Evolutionary conservation across 345 rosid genomes (phyloP).

Genomic region (Litchi chinensis): DNA sequence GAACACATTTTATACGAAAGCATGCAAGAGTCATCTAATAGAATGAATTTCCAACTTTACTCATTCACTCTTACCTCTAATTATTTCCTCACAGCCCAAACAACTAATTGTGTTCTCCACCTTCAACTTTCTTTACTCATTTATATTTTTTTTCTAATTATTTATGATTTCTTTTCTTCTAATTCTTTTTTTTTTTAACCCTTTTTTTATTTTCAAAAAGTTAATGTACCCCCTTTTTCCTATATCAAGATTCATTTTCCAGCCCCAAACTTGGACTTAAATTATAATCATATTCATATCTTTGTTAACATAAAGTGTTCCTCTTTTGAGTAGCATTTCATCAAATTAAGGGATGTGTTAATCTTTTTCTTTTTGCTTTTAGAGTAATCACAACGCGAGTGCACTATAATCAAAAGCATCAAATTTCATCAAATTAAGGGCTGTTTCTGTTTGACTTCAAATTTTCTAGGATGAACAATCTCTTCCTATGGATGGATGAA

Average conservation of each 20-base stretch:
- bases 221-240: not conserved
- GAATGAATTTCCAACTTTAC: not conserved
- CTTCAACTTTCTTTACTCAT: not conserved
- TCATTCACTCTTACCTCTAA: constrained; percentile 17
- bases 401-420: too few relatives aligned
- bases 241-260: not conserved
- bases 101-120: constrained; percentile 35
- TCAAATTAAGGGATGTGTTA: constrained; percentile 5
- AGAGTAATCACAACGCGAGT: not conserved
- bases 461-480: too few relatives aligned
- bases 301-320: not conserved
- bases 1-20: not conserved
- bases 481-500: too few relatives aligned
- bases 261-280: constrained; percentile 4
- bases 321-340: constrained; percentile 2
- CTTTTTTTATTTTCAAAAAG: not conserved
- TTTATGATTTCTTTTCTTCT: not conserved
- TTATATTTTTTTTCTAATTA: constrained; percentile 8
- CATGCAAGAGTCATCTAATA: not conserved
- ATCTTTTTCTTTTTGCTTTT: not conserved
- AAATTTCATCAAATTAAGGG: too few relatives aligned
- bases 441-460: too few relatives aligned
- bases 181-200: not conserved
- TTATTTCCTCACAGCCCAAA: constrained; percentile 7
- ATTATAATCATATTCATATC: not conserved